Conservation (phyloP, 805 yeast genomes). For the Saturnispora quitensis region DNA sequence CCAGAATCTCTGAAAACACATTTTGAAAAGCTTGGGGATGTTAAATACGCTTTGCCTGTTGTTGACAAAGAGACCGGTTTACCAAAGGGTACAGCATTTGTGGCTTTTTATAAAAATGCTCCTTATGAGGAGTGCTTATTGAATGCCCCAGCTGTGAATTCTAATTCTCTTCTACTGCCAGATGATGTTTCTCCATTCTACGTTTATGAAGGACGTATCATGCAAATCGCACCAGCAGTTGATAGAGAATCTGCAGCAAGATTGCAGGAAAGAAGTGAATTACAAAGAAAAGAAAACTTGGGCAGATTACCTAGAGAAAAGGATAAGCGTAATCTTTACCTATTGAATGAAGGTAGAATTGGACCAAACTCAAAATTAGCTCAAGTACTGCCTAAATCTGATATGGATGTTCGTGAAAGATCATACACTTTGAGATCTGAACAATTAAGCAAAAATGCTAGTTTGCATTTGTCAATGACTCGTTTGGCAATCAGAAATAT, state of each 20-base stretch:
- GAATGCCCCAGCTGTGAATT: constrained; percentile 64
- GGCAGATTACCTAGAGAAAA: constrained; percentile 76
- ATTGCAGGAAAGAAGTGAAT: constrained; percentile 65
- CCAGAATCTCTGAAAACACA: constrained; percentile 69
- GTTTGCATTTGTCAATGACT: constrained; percentile 86
- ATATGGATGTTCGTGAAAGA: constrained; percentile 80
- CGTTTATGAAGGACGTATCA: constrained; percentile 86
- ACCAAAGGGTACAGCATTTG: constrained; percentile 93
- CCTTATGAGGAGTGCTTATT: constrained; percentile 60
- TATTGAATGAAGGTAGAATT: constrained; percentile 91
- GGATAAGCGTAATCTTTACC: constrained; percentile 77
- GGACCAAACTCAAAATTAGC: constrained; percentile 75
- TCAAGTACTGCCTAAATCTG: constrained; percentile 53
- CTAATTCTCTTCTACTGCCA: constrained; percentile 63
- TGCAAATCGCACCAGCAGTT: constrained; percentile 77
- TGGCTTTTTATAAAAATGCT: constrained; percentile 61
- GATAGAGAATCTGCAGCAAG: constrained; percentile 73
- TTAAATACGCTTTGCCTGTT: constrained; percentile 90
- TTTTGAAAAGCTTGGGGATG: constrained; percentile 75
- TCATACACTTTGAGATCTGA: constrained; percentile 79
- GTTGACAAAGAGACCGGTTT: constrained; percentile 75
- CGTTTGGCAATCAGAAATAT: constrained; percentile 90
- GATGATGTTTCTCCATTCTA: constrained; percentile 88
- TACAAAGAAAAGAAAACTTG: constrained; percentile 59
- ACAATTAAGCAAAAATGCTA: constrained; percentile 84